Evolutionary conservation across 805 yeast species (phyloP).

Genomic region (Saccharomycopsis capsularis): DNA sequence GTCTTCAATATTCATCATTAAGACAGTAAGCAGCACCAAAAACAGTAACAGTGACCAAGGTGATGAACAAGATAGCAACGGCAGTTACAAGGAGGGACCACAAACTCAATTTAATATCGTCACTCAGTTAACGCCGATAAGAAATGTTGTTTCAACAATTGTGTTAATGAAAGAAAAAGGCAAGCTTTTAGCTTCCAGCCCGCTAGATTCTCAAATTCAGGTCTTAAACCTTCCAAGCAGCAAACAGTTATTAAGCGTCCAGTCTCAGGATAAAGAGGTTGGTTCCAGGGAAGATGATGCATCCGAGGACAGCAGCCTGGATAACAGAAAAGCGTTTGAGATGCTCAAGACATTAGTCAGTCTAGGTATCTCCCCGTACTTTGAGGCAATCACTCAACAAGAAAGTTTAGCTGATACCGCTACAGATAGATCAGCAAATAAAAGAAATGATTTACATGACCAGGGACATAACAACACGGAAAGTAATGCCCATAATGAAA

Average conservation of each 20-base stretch:
- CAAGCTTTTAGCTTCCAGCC: constrained; percentile 21
- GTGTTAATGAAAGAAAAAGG: constrained; percentile 41
- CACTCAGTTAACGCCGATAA: constrained; percentile 14
- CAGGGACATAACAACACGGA: constrained; percentile 12
- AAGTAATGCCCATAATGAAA: constrained; percentile 13
- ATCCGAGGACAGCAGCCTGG: constrained; percentile 1
- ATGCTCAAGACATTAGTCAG: constrained; percentile 52
- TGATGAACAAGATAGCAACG: neutral
- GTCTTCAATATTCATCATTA: constrained; percentile 25
- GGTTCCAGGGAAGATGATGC: neutral
- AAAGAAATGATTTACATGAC: neutral
- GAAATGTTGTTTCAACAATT: constrained; percentile 26
- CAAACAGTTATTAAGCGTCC: constrained; percentile 18
- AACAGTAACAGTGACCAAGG: neutral
- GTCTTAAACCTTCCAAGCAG: constrained; percentile 31
- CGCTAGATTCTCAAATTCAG: constrained; percentile 31
- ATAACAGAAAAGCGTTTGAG: constrained; percentile 34
- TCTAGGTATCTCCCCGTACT: constrained; percentile 61
- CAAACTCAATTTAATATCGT: constrained; percentile 16
- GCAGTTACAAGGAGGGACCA: neutral
- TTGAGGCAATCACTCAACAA: constrained; percentile 41
- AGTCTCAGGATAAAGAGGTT: neutral
- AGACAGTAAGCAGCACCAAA: constrained; percentile 1
- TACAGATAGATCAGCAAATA: neutral
- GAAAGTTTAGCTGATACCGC: constrained; percentile 9